A percentile compares a stretch with the other conserved stretches of the same genome.
Conservation (phyloP, 345 rosid genomes). For the Lepidium didymum region DNA sequence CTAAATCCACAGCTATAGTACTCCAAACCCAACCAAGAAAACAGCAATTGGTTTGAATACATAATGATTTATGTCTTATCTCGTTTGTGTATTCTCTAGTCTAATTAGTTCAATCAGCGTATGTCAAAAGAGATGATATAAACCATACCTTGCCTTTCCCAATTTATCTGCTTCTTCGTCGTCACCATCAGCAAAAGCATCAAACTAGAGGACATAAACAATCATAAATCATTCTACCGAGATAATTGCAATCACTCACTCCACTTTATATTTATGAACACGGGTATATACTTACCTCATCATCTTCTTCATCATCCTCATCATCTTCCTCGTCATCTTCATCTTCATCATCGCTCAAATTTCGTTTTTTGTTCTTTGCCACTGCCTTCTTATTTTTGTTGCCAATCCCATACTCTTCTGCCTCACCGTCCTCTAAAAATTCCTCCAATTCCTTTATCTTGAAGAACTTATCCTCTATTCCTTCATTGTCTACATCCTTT, state of each 20-base stretch:
- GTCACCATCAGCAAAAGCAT: conserved; percentile 34
- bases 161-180: conserved; percentile 35
- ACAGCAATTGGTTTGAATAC: not conserved
- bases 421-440: conserved; percentile 69
- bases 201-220: conserved; percentile 41
- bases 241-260: not conserved
- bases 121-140: not conserved
- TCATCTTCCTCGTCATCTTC: conserved; percentile 29
- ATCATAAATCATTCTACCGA: not conserved
- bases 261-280: not conserved
- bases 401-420: conserved; percentile 61
- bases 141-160: conserved; percentile 39
- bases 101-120: not conserved
- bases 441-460: conserved; percentile 70
- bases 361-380: conserved; percentile 23
- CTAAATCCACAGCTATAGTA: not conserved
- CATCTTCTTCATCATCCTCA: conserved; percentile 15
- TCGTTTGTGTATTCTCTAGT: not conserved
- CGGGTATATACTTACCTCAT: conserved; percentile 10
- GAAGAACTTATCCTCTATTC: conserved; percentile 78
- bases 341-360: conserved; percentile 34
- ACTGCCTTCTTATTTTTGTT: conserved; percentile 32
- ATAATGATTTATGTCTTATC: not conserved
- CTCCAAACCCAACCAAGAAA: not conserved
- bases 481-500: conserved; percentile 23